These are phyloP conservation scores for Myxozyma monticola DNA, from an alignment of 805 yeast genomes.

Conservation along the genomic window DNA sequence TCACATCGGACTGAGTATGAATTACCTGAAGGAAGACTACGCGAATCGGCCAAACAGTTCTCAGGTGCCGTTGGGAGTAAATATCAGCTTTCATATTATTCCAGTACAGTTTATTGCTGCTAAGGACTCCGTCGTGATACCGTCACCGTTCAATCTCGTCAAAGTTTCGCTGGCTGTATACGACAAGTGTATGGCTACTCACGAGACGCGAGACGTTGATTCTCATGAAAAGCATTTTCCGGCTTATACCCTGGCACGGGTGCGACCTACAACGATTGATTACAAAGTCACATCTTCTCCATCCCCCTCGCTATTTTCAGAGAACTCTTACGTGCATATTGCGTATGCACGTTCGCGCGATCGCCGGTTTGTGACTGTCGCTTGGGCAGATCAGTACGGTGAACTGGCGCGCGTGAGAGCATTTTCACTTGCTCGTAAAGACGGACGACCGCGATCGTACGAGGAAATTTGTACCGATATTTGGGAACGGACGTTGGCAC, in stretches of 20 bases:
- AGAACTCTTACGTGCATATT: slow-evolving; percentile 78
- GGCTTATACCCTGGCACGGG: slow-evolving; percentile 40
- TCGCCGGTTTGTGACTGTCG: slow-evolving; percentile 78
- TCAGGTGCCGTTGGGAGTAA: slow-evolving; percentile 1
- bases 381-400: slow-evolving; percentile 89
- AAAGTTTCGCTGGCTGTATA: slow-evolving; percentile 37
- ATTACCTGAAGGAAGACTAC: slow-evolving; percentile 22
- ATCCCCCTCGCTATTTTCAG: slow-evolving; percentile 46
- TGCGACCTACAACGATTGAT: slow-evolving; percentile 37
- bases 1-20: slow-evolving; percentile 23
- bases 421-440: slow-evolving; percentile 37
- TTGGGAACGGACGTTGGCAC: slow-evolving; percentile 38
- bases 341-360: slow-evolving; percentile 83
- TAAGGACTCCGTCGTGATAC: slow-evolving; percentile 34
- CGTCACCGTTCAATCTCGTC: slow-evolving; percentile 35
- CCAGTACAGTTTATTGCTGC: slow-evolving; percentile 30
- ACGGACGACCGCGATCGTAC: slow-evolving; percentile 31
- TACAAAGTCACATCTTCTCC: slow-evolving; percentile 35
- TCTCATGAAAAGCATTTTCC: slow-evolving; percentile 28
- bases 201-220: slow-evolving; percentile 2
- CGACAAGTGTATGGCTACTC: slow-evolving; percentile 33
- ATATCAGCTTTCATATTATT: slow-evolving; percentile 23
- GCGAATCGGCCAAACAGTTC: slow-evolving; percentile 5
- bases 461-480: slow-evolving; percentile 39
- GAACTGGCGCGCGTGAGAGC: slow-evolving; percentile 59